These are phyloP conservation scores for Francoa sonchifolia DNA, from an alignment of 441 rosid species.

Conservation along the genomic window DNA sequence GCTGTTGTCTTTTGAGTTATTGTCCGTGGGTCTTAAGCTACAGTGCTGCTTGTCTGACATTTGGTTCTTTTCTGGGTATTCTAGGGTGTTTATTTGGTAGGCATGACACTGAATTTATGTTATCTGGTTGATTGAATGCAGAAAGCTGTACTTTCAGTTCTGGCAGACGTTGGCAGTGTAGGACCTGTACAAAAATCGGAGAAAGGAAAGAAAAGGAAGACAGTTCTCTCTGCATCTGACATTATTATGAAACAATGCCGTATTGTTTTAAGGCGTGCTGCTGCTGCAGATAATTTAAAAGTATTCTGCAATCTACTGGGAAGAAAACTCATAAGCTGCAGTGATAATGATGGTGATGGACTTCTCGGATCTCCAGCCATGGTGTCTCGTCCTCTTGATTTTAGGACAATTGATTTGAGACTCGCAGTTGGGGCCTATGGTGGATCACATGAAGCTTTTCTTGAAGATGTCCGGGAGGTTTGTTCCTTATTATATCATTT, in stretches of 20 bases:
- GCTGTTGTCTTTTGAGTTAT: no score
- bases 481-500: conserved; percentile 11
- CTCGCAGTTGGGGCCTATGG: conserved; percentile 86
- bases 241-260: conserved; percentile 90
- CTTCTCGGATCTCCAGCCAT: conserved; percentile 95
- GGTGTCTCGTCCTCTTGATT: conserved; percentile 95
- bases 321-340: conserved; percentile 52
- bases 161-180: conserved; percentile 50
- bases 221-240: conserved; percentile 45
- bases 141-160: conserved; percentile 97
- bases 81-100: neutral
- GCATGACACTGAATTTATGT: conserved; percentile 23
- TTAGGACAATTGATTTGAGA: conserved; percentile 93
- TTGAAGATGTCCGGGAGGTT: conserved; percentile 96
- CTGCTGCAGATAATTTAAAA: conserved; percentile 79
- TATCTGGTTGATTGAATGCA: conserved; percentile 46
- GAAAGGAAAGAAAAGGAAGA: conserved; percentile 49
- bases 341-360: conserved; percentile 89
- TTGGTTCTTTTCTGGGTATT: conserved; percentile 3
- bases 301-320: conserved; percentile 86
- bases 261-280: conserved; percentile 62
- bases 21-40: no score
- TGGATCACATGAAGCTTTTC: conserved; percentile 82
- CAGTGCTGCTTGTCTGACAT: no score
- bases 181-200: conserved; percentile 38